Evolutionary conservation across 2,329 filamentous ascomycete species (phyloP).

Genomic region (Talaromyces funiculosus): DNA sequence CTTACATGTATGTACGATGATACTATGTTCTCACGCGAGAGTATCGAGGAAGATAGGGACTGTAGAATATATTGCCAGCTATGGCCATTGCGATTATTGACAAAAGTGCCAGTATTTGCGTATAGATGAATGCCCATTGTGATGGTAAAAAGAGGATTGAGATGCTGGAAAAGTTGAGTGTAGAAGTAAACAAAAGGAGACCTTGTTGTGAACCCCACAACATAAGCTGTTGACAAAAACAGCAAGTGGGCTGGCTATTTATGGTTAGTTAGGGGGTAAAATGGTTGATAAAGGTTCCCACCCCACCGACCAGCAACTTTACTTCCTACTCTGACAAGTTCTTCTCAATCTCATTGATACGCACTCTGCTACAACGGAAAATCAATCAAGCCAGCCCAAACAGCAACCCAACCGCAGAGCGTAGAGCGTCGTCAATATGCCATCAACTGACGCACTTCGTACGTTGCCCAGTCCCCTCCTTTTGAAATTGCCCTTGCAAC

Average conservation of each 20-base stretch:
- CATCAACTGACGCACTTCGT: slow-evolving; percentile 3
- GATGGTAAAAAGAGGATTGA: background rate
- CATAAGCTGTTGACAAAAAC: background rate
- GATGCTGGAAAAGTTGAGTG: background rate
- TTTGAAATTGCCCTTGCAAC: background rate
- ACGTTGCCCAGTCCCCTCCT: background rate
- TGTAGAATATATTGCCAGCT: slow-evolving; percentile 17
- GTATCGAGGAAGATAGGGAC: slow-evolving; percentile 18
- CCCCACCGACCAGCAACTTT: background rate
- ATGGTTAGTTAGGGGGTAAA: background rate
- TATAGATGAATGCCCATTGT: background rate
- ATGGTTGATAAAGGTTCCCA: background rate
- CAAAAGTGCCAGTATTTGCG: background rate
- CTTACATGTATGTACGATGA: slow-evolving; percentile 11
- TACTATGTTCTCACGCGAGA: background rate
- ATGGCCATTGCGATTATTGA: background rate
- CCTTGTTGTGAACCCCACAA: background rate
- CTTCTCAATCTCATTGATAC: background rate
- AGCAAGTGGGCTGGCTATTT: background rate
- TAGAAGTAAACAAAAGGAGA: background rate
- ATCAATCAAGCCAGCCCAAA: background rate
- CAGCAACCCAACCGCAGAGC: no score
- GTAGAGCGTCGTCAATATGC: slow-evolving; percentile 8
- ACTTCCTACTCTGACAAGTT: no score
- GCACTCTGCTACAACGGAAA: background rate